Evolutionary conservation across 1,284 basidiomycete species (phyloP).

Genomic region (Earliella scabrosa): DNA sequence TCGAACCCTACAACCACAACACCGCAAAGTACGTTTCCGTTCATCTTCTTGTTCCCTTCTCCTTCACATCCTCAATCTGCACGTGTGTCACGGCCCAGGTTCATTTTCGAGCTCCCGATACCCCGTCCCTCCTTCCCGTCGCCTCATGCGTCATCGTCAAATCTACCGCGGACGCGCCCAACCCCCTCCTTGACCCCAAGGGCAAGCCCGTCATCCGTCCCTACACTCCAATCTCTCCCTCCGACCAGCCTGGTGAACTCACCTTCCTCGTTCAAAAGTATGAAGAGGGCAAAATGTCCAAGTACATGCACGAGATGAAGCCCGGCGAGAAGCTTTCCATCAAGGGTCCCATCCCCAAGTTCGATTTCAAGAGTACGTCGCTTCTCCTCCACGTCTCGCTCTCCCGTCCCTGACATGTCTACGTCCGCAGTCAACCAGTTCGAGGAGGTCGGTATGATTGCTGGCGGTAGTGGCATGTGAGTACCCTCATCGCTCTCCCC

Average conservation of each 20-base stretch:
- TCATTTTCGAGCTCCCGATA: slow-evolving; percentile 87
- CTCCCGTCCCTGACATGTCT: background rate
- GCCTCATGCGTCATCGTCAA: slow-evolving; percentile 73
- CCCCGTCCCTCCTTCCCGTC: slow-evolving; percentile 79
- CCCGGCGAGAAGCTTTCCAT: slow-evolving; percentile 84
- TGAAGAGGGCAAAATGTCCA: slow-evolving; percentile 80
- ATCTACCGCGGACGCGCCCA: slow-evolving; percentile 53
- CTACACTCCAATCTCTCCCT: slow-evolving; percentile 83
- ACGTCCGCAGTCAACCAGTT: slow-evolving; percentile 72
- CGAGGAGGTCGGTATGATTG: slow-evolving; percentile 87
- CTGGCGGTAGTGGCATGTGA: slow-evolving; percentile 88
- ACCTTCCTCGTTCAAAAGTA: slow-evolving; percentile 89
- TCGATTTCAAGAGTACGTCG: slow-evolving; percentile 72
- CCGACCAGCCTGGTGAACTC: slow-evolving; percentile 76
- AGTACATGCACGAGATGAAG: slow-evolving; percentile 73
- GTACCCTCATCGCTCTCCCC: slow-evolving; percentile 25
- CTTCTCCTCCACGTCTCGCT: background rate
- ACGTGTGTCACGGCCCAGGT: too few species aligned
- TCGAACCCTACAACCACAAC: slow-evolving; percentile 81
- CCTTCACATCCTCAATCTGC: background rate
- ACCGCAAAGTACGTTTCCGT: slow-evolving; percentile 47
- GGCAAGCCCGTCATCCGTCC: slow-evolving; percentile 91
- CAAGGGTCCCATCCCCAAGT: slow-evolving; percentile 91
- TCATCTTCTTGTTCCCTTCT: background rate
- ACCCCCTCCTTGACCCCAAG: slow-evolving; percentile 72